phyloP scores from a whole-genome alignment of 495 filamentous ascomycete genomes.

The Parathielavia hyrcaniae region DNA sequence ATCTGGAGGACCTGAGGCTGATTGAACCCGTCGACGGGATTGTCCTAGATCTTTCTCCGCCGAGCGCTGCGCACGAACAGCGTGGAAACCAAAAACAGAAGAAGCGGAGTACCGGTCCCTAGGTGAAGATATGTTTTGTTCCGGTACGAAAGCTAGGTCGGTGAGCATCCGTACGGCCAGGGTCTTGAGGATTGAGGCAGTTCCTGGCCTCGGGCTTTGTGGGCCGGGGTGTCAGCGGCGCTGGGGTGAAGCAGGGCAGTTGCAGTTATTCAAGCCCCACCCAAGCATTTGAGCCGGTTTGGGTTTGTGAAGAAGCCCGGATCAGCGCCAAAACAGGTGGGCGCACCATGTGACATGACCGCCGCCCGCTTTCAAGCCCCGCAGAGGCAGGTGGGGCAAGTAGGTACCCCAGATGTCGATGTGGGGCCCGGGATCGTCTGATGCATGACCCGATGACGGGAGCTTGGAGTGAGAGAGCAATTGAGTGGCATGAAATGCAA shows the following conservation, averaged over 20 bases:
- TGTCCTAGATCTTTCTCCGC: background rate
- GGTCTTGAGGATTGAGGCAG: background rate
- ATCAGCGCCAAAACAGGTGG: conserved; percentile 1
- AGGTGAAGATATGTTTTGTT: background rate
- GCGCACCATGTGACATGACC: conserved; percentile 18
- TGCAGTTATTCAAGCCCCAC: background rate
- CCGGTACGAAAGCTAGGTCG: background rate
- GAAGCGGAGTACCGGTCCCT: background rate
- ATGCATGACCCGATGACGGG: conserved; percentile 21
- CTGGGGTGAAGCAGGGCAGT: background rate
- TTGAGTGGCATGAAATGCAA: background rate
- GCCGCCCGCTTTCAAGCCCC: conserved; percentile 15
- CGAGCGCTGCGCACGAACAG: background rate
- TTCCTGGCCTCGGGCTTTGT: no score
- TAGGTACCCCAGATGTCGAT: conserved; percentile 8
- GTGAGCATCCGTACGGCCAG: background rate
- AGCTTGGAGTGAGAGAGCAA: background rate
- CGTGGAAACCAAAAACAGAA: background rate
- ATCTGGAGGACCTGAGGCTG: no score
- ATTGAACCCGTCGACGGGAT: background rate
- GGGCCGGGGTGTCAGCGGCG: no score
- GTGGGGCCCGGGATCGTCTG: conserved; percentile 17
- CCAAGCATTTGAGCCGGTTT: no score
- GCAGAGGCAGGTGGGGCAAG: conserved; percentile 8
- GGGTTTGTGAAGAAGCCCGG: no score